Evolutionary conservation across 2,329 filamentous ascomycete genomes (phyloP).

Genomic region (Aureobasidium sp.): DNA sequence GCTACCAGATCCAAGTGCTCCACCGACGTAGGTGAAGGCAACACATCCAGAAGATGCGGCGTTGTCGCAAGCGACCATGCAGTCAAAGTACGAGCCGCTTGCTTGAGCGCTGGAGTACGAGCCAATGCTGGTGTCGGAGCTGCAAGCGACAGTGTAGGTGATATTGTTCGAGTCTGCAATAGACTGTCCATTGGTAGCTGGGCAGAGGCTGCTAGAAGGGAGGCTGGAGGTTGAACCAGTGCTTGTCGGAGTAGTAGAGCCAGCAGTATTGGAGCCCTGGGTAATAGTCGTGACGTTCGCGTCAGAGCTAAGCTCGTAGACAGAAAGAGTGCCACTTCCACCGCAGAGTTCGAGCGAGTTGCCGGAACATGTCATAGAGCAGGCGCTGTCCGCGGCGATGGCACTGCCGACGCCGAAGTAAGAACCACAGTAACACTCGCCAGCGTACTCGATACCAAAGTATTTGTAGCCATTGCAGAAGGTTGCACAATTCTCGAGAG

Average conservation of each 20-base stretch:
- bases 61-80: constrained; percentile 15
- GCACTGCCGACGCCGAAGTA: constrained; percentile 19
- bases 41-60: constrained; percentile 6
- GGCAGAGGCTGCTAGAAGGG: constrained; percentile 19
- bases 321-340: constrained; percentile 23
- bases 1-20: neutral
- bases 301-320: constrained; percentile 21
- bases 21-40: constrained; percentile 18
- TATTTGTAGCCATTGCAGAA: constrained; percentile 32
- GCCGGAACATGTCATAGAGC: constrained; percentile 25
- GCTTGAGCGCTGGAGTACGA: constrained; percentile 13
- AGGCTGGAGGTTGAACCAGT: constrained; percentile 15
- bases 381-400: constrained; percentile 20
- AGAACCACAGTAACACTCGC: constrained; percentile 32
- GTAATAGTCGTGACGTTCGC: constrained; percentile 16
- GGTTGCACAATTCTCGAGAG: constrained; percentile 33
- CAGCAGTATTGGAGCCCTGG: constrained; percentile 15
- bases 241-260: constrained; percentile 1
- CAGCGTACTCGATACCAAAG: constrained; percentile 34
- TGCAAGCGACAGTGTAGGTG: constrained; percentile 10
- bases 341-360: constrained; percentile 27
- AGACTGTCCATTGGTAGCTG: constrained; percentile 15
- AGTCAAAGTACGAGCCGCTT: constrained; percentile 16
- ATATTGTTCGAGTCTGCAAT: constrained; percentile 14
- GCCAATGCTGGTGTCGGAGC: constrained; percentile 5